Conservation (phyloP, 78 protist genomes). For the Cavenderia fasciculata region DNA sequence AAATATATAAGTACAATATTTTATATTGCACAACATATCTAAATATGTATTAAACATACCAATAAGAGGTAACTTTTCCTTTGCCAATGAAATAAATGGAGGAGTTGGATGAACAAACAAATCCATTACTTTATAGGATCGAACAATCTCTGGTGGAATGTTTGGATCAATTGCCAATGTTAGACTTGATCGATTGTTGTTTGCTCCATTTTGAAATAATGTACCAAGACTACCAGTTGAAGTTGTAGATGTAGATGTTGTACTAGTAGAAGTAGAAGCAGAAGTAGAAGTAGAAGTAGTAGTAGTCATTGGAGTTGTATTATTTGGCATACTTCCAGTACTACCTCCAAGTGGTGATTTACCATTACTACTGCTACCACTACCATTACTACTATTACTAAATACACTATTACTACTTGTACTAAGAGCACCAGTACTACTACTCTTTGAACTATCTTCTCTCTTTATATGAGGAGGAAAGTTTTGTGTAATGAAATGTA, state of each 20-base stretch:
- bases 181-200: background rate
- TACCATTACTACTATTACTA: too few species aligned
- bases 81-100: constrained; percentile 44
- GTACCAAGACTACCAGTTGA: background rate
- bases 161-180: background rate
- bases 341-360: background rate
- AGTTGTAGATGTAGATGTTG: background rate
- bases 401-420: too few species aligned
- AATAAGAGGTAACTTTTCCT: constrained; percentile 26
- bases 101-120: constrained; percentile 58
- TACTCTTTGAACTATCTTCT: background rate
- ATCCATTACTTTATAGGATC: constrained; percentile 63
- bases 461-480: constrained; percentile 12
- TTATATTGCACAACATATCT: background rate
- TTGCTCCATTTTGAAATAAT: background rate
- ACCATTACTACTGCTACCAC: background rate
- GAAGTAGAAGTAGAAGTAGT: background rate
- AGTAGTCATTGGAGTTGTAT: too few species aligned
- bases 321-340: background rate
- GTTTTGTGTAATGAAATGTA: constrained; percentile 29
- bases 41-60: background rate
- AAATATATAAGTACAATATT: background rate
- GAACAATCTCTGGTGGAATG: constrained; percentile 5
- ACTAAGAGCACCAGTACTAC: too few species aligned
- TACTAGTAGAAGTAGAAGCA: background rate